Evolutionary conservation across 1,284 basidiomycete species (phyloP).

Genomic region (Leccinum idahoense): DNA sequence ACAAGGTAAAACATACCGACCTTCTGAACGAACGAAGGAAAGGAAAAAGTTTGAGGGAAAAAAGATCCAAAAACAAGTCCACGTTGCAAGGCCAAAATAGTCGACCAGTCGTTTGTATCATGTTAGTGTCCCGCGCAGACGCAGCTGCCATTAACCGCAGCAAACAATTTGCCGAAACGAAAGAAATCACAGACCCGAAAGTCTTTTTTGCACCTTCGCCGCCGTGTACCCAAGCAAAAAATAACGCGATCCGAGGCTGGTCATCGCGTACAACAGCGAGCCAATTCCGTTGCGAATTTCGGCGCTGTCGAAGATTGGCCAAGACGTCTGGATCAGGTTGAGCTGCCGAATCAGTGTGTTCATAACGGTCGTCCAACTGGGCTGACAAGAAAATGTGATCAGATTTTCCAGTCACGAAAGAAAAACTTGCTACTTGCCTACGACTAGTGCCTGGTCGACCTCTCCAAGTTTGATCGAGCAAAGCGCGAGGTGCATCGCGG

Average conservation of each 20-base stretch:
- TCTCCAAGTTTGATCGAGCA: no score
- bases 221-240: conserved; percentile 53
- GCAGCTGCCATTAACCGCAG: background rate
- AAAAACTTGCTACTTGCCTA: no score
- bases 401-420: conserved; percentile 5
- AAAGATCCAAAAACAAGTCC: conserved; percentile 14
- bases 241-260: conserved; percentile 51
- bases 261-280: conserved; percentile 59
- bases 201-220: conserved; percentile 39
- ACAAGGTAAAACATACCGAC: background rate
- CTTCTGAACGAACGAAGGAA: background rate
- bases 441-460: no score
- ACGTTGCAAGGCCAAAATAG: background rate
- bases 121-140: background rate
- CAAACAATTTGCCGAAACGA: background rate
- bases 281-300: conserved; percentile 58
- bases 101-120: background rate
- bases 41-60: background rate
- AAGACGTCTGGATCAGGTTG: conserved; percentile 50
- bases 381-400: conserved; percentile 34
- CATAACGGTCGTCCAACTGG: conserved; percentile 65
- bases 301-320: conserved; percentile 52
- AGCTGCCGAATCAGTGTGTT: conserved; percentile 63
- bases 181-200: conserved; percentile 33
- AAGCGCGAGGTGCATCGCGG: no score